phyloP scores from a whole-genome alignment of 306 rosid species.

The Quercus gilva region DNA sequence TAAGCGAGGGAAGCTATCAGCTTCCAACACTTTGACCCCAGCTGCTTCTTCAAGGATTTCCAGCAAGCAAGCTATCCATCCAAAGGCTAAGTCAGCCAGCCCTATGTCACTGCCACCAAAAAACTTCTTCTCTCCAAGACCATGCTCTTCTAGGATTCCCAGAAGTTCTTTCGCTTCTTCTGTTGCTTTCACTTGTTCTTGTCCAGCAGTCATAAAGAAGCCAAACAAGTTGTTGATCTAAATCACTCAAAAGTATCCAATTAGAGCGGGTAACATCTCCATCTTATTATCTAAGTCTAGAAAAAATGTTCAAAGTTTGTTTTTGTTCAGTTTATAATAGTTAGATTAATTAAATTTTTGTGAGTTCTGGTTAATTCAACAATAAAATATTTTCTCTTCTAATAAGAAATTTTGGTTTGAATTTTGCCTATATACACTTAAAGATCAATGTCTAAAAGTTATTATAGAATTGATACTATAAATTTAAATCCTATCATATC shows the following conservation, averaged over 20 bases:
- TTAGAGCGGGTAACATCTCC: background rate
- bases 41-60: conserved; percentile 2
- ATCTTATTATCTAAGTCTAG: background rate
- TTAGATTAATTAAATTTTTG: no score
- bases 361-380: no score
- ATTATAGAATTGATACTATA: no score
- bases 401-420: no score
- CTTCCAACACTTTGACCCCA: conserved; percentile 14
- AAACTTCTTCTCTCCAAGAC: conserved; percentile 13
- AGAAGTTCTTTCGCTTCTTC: conserved; percentile 2
- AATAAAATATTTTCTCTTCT: no score
- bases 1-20: conserved; percentile 11
- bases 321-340: background rate
- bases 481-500: no score
- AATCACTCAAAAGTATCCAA: background rate
- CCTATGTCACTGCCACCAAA: conserved; percentile 29
- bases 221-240: background rate
- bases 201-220: background rate
- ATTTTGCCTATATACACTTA: no score
- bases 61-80: conserved; percentile 15
- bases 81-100: conserved; percentile 22
- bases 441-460: no score
- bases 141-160: conserved; percentile 13
- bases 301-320: background rate
- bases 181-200: background rate